Evolutionary conservation across 2,329 filamentous ascomycete genomes (phyloP).

Genomic region (Akanthomyces uredinophilus): DNA sequence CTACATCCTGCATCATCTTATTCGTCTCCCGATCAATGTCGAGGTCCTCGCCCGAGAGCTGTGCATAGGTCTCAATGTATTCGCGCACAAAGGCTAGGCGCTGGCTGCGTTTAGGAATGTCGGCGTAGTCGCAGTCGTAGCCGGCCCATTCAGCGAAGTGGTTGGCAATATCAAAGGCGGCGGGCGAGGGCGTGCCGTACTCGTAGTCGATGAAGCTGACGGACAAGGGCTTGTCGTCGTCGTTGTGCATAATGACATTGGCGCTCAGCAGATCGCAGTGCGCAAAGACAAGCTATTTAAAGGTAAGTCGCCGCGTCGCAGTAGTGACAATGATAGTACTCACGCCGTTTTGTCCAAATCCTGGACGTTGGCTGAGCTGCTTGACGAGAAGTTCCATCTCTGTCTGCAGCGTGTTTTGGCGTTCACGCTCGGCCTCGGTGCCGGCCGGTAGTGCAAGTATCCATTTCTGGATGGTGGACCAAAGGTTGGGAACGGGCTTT

Average conservation of each 20-base stretch:
- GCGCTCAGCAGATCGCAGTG: conserved; percentile 95
- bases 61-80: conserved; percentile 73
- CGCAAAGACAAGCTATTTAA: conserved; percentile 71
- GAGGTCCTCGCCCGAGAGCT: conserved; percentile 39
- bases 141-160: conserved; percentile 98
- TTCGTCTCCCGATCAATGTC: conserved; percentile 59
- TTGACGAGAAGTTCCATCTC: conserved; percentile 68
- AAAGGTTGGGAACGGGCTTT: conserved; percentile 77
- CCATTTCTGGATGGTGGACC: conserved; percentile 97
- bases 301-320: not conserved
- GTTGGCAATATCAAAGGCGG: conserved; percentile 94
- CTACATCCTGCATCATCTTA: conserved; percentile 73
- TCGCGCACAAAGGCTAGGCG: conserved; percentile 76
- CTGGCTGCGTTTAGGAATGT: conserved; percentile 71
- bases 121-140: conserved; percentile 86
- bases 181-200: conserved; percentile 89
- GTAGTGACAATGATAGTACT: conserved; percentile 25
- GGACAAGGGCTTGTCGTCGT: conserved; percentile 30
- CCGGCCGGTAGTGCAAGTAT: conserved; percentile 74
- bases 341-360: conserved; percentile 71
- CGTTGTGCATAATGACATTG: conserved; percentile 78
- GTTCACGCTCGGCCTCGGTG: conserved; percentile 62
- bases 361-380: conserved; percentile 69
- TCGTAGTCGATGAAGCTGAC: conserved; percentile 97
- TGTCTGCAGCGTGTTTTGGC: conserved; percentile 63